Evolutionary conservation across 2,329 filamentous ascomycete genomes (phyloP), one percentile per base, ranked within the genome.

Genomic region (Talaromyces sp.): DNA sequence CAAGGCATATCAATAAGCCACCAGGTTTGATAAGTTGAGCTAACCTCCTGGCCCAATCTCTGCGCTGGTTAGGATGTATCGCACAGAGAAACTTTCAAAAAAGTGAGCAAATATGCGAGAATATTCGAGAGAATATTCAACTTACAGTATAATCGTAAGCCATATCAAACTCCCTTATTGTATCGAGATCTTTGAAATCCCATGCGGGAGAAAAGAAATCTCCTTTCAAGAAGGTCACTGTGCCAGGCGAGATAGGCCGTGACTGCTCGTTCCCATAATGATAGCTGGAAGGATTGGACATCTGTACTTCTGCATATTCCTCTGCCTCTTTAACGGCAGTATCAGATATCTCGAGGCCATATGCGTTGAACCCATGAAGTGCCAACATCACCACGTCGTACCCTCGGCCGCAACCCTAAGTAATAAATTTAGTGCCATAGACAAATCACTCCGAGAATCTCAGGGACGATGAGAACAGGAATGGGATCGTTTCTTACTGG

Each of bases 131-230:
- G n/a, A n/a, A 4, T n/a, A 16, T 14, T n/a, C n/a, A 13, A 63
- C 76, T 61, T 73, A 86, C 84, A 44, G 82, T 85, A 62, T 86
- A 86, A 62, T 86, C 84, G 68, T 81, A 86, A 42, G 86, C 79
- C 33, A 86, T 66, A 73, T 91, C 88, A 71, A 90, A 91, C 13
- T 46, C 48, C 4, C 32, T 3, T 46, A 39, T 22, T 36, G 17
- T 2, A 14, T 41, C 17, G 8, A n/a, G n/a, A 2, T n/a, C 39
- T 72, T 76, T 44, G 48, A 69, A 37, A 32, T 81, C 64, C 80
- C 85, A 87, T 1, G 76, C 80, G 50, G 85, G 77, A 5, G 76
- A 73, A 68, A 90, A 91, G 69, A 89, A 91, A 62, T 91, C 86
- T 1, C 82, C 86, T 2, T 70, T 65, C 4, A 88, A 56, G 75